Percentiles rank a stretch among this genome's conserved stretches.
Conservation (phyloP, 164 flowering plant species). For the Chimonanthus praecox region DNA sequence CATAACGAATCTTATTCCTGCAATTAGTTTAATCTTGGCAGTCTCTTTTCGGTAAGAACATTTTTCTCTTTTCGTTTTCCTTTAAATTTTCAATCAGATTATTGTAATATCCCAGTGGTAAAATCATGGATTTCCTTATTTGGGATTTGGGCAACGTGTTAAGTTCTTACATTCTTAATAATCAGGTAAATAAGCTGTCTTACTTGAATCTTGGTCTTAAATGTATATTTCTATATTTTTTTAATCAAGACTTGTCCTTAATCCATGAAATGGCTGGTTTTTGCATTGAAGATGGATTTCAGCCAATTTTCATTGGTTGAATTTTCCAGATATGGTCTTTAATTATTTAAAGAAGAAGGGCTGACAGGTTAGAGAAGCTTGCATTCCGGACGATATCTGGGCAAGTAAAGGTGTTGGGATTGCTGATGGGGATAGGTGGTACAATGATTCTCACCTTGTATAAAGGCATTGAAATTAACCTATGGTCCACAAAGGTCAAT, state of each 20-base stretch:
- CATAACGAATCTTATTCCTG: constrained; percentile 52
- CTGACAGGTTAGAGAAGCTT: constrained; percentile 40
- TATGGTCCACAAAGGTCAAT: constrained; percentile 33
- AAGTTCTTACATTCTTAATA: no score
- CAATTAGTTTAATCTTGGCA: constrained; percentile 55
- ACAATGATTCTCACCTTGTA: constrained; percentile 73
- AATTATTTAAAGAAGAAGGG: no score
- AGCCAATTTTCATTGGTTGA: no score
- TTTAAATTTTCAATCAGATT: neutral
- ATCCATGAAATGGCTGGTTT: neutral
- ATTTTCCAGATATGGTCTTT: no score
- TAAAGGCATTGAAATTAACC: constrained; percentile 43
- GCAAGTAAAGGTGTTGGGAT: constrained; percentile 52
- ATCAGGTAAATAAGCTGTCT: no score
- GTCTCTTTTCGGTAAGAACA: constrained; percentile 29
- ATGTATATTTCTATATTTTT: neutral
- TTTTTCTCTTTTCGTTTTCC: no score
- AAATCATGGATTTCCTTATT: no score
- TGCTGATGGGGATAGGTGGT: constrained; percentile 50
- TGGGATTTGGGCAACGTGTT: no score
- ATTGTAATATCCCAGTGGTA: no score
- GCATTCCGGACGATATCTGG: constrained; percentile 27
- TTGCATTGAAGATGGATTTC: neutral
- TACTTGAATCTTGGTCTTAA: neutral
- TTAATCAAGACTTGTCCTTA: neutral